phyloP scores from a whole-genome alignment of 1,139 yeast species.

The Entelexis sorbosivorans region DNA sequence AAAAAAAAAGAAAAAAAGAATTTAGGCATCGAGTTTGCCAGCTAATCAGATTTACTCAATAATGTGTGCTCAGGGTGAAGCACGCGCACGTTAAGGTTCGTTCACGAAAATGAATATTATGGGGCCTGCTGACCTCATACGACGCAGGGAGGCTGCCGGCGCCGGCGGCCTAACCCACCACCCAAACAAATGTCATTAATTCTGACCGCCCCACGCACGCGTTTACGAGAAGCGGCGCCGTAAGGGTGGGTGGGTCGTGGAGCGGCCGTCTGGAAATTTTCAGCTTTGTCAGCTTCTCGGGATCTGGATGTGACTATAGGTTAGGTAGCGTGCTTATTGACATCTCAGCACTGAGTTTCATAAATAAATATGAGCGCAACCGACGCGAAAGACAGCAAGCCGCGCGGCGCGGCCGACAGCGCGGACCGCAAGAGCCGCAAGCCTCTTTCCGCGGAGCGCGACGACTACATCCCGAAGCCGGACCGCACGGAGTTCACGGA shows the following conservation, averaged over 20 bases:
- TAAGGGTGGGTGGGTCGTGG: too few species aligned
- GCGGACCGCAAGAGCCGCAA: constrained; percentile 7
- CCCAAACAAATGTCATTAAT: neutral
- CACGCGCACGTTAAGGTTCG: too few species aligned
- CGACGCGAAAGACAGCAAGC: constrained; percentile 3
- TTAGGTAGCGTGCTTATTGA: neutral
- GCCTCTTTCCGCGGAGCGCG: constrained; percentile 1
- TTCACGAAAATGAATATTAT: too few species aligned
- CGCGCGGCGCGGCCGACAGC: neutral
- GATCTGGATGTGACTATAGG: neutral
- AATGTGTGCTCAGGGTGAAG: too few species aligned
- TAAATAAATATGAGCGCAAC: constrained; percentile 5
- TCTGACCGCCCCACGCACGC: neutral
- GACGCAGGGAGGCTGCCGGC: neutral
- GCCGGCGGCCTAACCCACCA: neutral
- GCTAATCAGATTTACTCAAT: too few species aligned
- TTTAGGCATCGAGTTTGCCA: too few species aligned
- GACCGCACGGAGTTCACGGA: constrained; percentile 46
- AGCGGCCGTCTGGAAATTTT: neutral
- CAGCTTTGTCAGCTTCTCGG: constrained; percentile 9
- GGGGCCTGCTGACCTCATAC: neutral
- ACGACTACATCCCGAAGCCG: constrained; percentile 27
- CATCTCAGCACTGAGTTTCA: neutral
- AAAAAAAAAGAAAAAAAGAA: too few species aligned
- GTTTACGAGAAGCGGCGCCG: neutral